Evolutionary conservation across 768 basidiomycete genomes (phyloP).

Genomic region (Serendipita sp.): DNA sequence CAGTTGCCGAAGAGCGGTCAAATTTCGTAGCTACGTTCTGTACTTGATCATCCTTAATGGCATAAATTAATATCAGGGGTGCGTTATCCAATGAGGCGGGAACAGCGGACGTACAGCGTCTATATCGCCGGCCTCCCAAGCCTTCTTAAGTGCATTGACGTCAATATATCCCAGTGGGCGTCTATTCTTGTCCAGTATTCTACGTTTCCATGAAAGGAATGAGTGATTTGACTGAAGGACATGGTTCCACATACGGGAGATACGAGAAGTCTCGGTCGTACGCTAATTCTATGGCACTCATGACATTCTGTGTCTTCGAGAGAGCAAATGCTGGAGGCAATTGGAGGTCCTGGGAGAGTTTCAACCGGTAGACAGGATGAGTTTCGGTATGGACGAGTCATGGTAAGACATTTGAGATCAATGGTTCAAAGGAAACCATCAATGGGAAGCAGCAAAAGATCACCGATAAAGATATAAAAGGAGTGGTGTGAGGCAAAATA

Average conservation of each 20-base stretch:
- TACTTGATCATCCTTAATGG: slow-evolving; percentile 50
- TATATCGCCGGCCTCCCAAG: slow-evolving; percentile 61
- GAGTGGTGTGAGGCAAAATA: neutral
- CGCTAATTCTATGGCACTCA: slow-evolving; percentile 66
- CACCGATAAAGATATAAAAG: neutral
- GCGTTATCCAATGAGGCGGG: slow-evolving; percentile 1
- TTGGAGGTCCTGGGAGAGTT: slow-evolving; percentile 46
- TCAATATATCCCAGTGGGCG: slow-evolving; percentile 77
- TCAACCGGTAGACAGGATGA: neutral
- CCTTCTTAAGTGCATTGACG: slow-evolving; percentile 53
- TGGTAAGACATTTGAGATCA: neutral
- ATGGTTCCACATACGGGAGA: slow-evolving; percentile 49
- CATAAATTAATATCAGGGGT: neutral
- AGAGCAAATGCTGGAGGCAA: slow-evolving; percentile 78
- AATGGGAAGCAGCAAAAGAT: neutral
- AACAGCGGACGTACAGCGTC: slow-evolving; percentile 40
- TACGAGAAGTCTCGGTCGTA: slow-evolving; percentile 92
- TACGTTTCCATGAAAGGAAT: slow-evolving; percentile 18
- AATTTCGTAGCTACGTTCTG: slow-evolving; percentile 58
- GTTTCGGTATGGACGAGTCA: neutral
- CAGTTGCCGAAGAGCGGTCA: slow-evolving; percentile 33
- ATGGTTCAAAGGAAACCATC: neutral
- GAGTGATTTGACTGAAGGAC: slow-evolving; percentile 11
- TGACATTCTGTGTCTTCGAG: slow-evolving; percentile 52
- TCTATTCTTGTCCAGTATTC: slow-evolving; percentile 57